Base-by-base conservation (phyloP, 345 rosid genomes). In the Garcia nutans region DNA sequence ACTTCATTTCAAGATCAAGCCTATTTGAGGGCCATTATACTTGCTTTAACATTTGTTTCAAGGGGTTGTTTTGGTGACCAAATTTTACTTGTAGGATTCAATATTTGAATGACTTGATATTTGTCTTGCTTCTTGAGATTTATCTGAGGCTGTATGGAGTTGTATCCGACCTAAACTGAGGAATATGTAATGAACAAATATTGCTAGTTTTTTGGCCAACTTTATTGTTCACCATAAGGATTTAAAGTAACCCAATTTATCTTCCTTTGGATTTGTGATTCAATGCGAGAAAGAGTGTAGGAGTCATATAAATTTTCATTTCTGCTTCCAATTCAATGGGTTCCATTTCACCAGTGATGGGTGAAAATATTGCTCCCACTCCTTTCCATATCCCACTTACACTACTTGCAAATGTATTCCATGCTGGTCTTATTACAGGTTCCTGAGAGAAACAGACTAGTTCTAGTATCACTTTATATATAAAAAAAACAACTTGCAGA, bases 1-100 rank as follows among this genome's bases (percentile, higher is more conserved):
- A 13, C 98, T 93, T 69, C 98, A 96, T 85, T 96, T 93, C 91
- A 96, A 96, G 88, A 96, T 96, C 92, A 96, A 96, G 91, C 99
- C 99, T 72, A 93, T 96, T 47, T 96, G 74, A 73, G 79, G 23
- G 28, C 54, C 54, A 37, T 65, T 20, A 8, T 19, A 19, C 26
- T 64, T 54, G 3, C 10, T 8, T 12, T 65, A 49, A 45, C 24
- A 49, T 19, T 26, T 80, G 73, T 26, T 24, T 19, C 54, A 28
- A 57, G 60, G 77, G 22, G 10, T 23, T 55, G 5, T 64, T 58
- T 60, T 31, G 59, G 70, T 65, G 58, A 24, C 65, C 65, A 78
- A 63, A 31, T 72, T 58, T 16, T 54, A 66, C 12, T 2, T 42
- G 55, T 71, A 79, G 75, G 76, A 31, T 61, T 71, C 56, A 56